These are phyloP conservation scores for Citrus maxima DNA, from an alignment of 345 rosid genomes.

Conservation along the genomic window DNA sequence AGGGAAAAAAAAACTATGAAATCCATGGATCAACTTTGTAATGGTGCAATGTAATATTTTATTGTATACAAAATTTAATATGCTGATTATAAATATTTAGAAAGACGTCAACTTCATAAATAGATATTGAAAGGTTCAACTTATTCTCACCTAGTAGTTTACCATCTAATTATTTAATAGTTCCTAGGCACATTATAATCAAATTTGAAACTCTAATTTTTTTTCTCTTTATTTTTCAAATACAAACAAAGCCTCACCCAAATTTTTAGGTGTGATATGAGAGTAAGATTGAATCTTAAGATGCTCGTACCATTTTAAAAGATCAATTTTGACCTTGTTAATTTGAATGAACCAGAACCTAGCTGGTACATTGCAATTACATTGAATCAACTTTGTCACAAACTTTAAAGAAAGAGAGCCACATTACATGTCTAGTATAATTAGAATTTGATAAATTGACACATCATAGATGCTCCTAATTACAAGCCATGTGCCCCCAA, in stretches of 20 bases:
- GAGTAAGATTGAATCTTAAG: neutral
- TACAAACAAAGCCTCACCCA: neutral
- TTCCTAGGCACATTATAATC: neutral
- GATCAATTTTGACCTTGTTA: neutral
- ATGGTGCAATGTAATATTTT: neutral
- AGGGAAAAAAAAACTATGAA: too few relatives aligned
- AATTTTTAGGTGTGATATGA: neutral
- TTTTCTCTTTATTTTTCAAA: too few relatives aligned
- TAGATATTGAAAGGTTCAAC: too few relatives aligned
- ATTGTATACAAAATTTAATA: too few relatives aligned
- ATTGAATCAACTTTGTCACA: neutral
- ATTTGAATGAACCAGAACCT: neutral
- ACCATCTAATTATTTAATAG: neutral
- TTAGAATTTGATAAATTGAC: neutral
- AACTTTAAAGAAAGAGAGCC: neutral
- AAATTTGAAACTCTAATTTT: too few relatives aligned
- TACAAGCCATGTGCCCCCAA: slow-evolving; percentile 23
- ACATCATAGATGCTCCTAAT: neutral
- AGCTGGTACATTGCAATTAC: neutral
- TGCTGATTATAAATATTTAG: too few relatives aligned
- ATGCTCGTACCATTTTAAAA: neutral
- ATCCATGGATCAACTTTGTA: too few relatives aligned
- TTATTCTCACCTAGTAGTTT: too few relatives aligned
- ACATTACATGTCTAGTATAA: neutral
- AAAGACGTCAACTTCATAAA: too few relatives aligned